These are phyloP conservation scores for Grifola frondosa DNA, from an alignment of 1,284 basidiomycete genomes.

Conservation along the genomic window DNA sequence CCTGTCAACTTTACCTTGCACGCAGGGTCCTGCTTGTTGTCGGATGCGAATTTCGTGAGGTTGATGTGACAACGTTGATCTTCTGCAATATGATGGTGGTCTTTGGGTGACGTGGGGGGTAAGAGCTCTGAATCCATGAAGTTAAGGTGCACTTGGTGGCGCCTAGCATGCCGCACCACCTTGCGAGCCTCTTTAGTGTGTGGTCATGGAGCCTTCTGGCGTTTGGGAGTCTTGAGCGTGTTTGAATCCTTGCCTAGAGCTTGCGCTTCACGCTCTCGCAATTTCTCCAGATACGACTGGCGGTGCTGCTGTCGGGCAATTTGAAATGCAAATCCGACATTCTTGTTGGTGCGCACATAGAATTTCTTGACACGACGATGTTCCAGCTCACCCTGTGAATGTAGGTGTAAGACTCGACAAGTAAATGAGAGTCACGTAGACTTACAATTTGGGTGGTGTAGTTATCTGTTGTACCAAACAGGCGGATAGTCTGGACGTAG, in stretches of 20 bases:
- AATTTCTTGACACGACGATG: conserved; percentile 33
- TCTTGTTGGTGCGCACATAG: conserved; percentile 35
- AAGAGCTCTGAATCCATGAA: too few relatives aligned
- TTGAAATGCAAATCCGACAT: conserved; percentile 16
- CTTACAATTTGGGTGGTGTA: conserved; percentile 35
- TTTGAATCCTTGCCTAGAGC: too few relatives aligned
- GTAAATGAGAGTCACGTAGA: background rate
- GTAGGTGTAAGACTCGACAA: background rate
- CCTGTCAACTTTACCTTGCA: conserved; percentile 14
- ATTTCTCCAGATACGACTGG: too few relatives aligned
- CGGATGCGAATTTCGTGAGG: conserved; percentile 9
- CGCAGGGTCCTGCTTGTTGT: conserved; percentile 13
- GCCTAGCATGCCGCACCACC: too few relatives aligned
- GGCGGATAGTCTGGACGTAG: conserved; percentile 29
- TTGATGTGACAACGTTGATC: conserved; percentile 3
- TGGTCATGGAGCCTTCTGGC: too few relatives aligned
- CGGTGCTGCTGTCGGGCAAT: conserved; percentile 22
- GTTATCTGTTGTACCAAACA: conserved; percentile 36
- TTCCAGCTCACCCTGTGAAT: conserved; percentile 31
- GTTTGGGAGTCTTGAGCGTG: too few relatives aligned
- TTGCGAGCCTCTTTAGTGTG: too few relatives aligned
- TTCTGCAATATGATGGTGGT: conserved; percentile 15
- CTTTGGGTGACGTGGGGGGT: background rate
- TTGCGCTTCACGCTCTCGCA: too few relatives aligned
- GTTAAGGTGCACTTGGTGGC: too few relatives aligned